Evolutionary conservation across 805 yeast species (phyloP).

Genomic region (Candida endomychidarum): DNA sequence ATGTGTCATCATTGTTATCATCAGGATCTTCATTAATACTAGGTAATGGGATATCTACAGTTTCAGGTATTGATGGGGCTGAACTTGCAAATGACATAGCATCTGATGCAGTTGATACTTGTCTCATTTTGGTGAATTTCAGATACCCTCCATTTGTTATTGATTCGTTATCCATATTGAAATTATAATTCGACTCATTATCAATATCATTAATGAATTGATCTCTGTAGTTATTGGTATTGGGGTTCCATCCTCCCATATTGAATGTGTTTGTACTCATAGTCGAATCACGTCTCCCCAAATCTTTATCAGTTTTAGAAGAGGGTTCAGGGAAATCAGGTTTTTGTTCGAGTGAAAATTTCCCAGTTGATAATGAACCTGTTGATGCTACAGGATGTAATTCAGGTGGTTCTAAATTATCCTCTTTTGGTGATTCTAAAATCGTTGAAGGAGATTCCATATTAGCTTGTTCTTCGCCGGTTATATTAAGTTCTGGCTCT

Average conservation of each 20-base stretch:
- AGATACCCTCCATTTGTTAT: constrained; percentile 21
- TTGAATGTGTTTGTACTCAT: constrained; percentile 38
- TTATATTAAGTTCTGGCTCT: not conserved
- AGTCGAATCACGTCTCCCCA: constrained; percentile 34
- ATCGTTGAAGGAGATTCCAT: not conserved
- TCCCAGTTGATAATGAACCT: constrained; percentile 33
- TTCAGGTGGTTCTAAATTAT: constrained; percentile 8
- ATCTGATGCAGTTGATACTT: constrained; percentile 20
- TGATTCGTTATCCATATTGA: constrained; percentile 20
- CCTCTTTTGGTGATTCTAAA: not conserved
- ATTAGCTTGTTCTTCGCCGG: no score
- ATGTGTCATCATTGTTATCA: constrained; percentile 19
- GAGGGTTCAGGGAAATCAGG: constrained; percentile 17
- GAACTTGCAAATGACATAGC: constrained; percentile 24
- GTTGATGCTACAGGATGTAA: constrained; percentile 25
- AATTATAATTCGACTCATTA: constrained; percentile 34
- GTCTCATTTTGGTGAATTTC: constrained; percentile 32
- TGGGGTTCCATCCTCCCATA: constrained; percentile 61
- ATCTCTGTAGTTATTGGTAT: constrained; percentile 50
- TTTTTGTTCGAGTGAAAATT: constrained; percentile 20
- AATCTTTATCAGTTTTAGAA: constrained; percentile 13
- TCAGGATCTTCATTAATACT: constrained; percentile 33
- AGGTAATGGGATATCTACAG: constrained; percentile 39
- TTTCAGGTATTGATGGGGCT: constrained; percentile 39
- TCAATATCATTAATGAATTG: constrained; percentile 47